A percentile compares a stretch with the other conserved stretches of the same genome.
Evolutionary conservation across 352 stramenopile genomes (phyloP).

Genomic region (Phytophthora palmivora): DNA sequence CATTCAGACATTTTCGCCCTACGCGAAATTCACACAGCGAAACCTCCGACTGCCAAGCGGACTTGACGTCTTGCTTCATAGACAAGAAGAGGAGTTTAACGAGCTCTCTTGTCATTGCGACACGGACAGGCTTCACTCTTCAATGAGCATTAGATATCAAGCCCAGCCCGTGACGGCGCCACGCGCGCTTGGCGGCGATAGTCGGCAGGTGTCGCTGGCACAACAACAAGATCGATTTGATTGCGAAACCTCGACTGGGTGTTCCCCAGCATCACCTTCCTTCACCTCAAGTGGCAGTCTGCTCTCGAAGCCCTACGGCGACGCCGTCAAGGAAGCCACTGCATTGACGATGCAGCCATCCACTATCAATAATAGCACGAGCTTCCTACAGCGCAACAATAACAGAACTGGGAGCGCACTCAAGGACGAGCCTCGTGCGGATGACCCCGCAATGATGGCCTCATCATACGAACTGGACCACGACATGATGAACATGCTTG

Average conservation of each 20-base stretch:
- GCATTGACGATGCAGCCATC: slow-evolving; percentile 13
- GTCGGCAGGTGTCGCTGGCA: neutral
- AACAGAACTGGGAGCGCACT: slow-evolving; percentile 1
- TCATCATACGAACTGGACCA: slow-evolving; percentile 33
- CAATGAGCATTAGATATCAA: slow-evolving; percentile 24
- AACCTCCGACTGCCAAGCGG: neutral
- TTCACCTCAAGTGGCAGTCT: slow-evolving; percentile 11
- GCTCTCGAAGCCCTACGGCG: slow-evolving; percentile 17
- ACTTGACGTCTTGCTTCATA: slow-evolving; percentile 24
- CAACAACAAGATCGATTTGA: slow-evolving; percentile 25
- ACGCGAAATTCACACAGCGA: neutral
- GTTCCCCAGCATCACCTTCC: slow-evolving; percentile 29
- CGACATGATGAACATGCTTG: slow-evolving; percentile 45
- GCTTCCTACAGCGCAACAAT: neutral
- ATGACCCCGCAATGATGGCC: slow-evolving; percentile 16
- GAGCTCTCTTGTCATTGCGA: slow-evolving; percentile 20
- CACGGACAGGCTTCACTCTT: too few species aligned
- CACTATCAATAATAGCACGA: slow-evolving; percentile 1
- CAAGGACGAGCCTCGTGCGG: slow-evolving; percentile 10
- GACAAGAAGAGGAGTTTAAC: slow-evolving; percentile 33
- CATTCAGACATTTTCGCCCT: slow-evolving; percentile 8
- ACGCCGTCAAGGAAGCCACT: slow-evolving; percentile 14
- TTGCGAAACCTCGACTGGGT: slow-evolving; percentile 21
- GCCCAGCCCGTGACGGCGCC: slow-evolving; percentile 21
- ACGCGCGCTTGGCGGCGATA: slow-evolving; percentile 12